A percentile compares a stretch with the other conserved stretches of the same genome.
phyloP scores from a whole-genome alignment of 768 basidiomycete species.

The Stropharia rugosoannulata region DNA sequence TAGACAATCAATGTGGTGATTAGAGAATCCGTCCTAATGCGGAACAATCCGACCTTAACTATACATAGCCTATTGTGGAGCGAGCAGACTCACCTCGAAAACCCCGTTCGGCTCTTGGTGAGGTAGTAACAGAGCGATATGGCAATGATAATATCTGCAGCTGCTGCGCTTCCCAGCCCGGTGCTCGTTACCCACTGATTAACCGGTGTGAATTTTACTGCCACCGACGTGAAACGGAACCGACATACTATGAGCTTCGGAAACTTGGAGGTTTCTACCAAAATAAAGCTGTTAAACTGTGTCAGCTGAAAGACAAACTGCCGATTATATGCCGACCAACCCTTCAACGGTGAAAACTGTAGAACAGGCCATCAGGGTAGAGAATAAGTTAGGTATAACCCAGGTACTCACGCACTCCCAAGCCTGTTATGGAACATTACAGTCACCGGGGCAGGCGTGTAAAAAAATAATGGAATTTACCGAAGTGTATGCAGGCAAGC shows the following conservation, averaged over 20 bases:
- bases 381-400: constrained; percentile 5
- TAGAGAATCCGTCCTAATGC: constrained; percentile 39
- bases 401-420: constrained; percentile 37
- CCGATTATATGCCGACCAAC: constrained; percentile 24
- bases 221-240: constrained; percentile 4
- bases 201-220: constrained; percentile 42
- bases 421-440: constrained; percentile 20
- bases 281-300: constrained; percentile 26
- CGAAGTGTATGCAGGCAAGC: constrained; percentile 40
- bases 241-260: constrained; percentile 33
- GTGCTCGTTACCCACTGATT: constrained; percentile 47
- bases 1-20: constrained; percentile 43
- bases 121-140: constrained; percentile 47
- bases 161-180: constrained; percentile 47
- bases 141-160: constrained; percentile 50
- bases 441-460: not conserved
- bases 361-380: not conserved
- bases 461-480: constrained; percentile 26
- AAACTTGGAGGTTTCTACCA: constrained; percentile 31
- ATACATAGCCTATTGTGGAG: not conserved
- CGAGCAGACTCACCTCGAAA: constrained; percentile 29
- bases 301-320: constrained; percentile 5
- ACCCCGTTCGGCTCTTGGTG: constrained; percentile 46
- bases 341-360: constrained; percentile 47
- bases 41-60: not conserved